phyloP scores from a whole-genome alignment of 2,329 filamentous ascomycete genomes.

The Apiospora marii region DNA sequence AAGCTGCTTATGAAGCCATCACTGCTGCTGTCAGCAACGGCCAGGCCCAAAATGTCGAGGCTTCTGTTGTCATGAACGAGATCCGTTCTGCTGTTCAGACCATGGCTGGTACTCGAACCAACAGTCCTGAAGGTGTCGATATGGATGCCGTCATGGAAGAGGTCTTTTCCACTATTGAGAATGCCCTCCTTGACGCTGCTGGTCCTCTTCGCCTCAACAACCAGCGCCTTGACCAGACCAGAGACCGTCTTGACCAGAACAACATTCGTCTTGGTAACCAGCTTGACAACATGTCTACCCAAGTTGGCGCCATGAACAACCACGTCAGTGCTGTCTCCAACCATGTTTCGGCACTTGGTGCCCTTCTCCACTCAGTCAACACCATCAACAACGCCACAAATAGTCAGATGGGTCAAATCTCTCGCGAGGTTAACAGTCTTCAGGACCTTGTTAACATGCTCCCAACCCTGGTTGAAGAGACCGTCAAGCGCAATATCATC shows the following conservation, averaged over 20 bases:
- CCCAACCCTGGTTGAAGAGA: conserved; percentile 33
- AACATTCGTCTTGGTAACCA: conserved; percentile 21
- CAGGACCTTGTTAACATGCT: conserved; percentile 38
- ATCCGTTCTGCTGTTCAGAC: conserved; percentile 41
- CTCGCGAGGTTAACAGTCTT: conserved; percentile 32
- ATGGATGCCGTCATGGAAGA: conserved; percentile 35
- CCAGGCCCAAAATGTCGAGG: conserved; percentile 27
- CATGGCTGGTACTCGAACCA: conserved; percentile 46
- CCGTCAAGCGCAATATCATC: conserved; percentile 31
- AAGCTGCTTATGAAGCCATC: conserved; percentile 46
- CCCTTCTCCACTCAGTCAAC: conserved; percentile 38
- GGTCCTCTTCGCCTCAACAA: conserved; percentile 28
- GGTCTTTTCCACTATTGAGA: conserved; percentile 36
- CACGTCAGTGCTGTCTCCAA: conserved; percentile 26
- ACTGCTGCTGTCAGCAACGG: conserved; percentile 48
- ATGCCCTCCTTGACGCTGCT: conserved; percentile 31
- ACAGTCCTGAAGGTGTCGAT: conserved; percentile 26
- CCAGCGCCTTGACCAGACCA: conserved; percentile 18
- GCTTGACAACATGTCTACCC: conserved; percentile 32
- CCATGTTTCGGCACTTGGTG: conserved; percentile 38
- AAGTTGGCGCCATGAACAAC: conserved; percentile 36
- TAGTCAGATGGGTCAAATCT: conserved; percentile 22
- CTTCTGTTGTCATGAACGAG: conserved; percentile 30
- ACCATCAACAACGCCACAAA: conserved; percentile 32
- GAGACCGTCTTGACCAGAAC: conserved; percentile 24